phyloP scores from a whole-genome alignment of 2,329 filamentous ascomycete species.

The Trichoderma brevicompactum region DNA sequence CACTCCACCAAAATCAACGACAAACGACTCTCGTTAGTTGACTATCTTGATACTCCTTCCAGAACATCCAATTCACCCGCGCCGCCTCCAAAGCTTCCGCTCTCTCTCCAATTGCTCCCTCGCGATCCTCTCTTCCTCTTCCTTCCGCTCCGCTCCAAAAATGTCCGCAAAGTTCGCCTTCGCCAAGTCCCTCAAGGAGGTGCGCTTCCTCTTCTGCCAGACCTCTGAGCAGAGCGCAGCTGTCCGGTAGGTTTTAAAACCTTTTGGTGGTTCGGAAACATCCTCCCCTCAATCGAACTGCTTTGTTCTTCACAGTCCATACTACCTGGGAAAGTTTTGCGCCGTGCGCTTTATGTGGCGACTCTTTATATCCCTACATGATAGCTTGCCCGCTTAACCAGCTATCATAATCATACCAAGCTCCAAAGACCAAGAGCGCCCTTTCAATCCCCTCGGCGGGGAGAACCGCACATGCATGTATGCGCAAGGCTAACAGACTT shows the following conservation, averaged over 20 bases:
- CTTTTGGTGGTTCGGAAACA: background rate
- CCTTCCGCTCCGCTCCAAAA: slow-evolving; percentile 38
- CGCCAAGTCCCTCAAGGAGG: slow-evolving; percentile 84
- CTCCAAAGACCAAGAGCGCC: background rate
- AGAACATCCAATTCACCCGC: no score
- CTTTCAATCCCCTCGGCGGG: background rate
- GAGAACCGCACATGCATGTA: background rate
- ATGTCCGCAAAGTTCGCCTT: slow-evolving; percentile 97
- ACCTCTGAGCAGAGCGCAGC: slow-evolving; percentile 88
- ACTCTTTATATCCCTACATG: no score
- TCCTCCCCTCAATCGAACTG: background rate
- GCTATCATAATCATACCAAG: background rate
- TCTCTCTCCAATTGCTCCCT: background rate
- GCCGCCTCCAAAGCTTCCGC: no score
- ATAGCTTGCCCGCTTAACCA: no score
- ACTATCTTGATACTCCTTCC: no score
- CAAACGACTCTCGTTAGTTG: background rate
- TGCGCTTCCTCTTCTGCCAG: slow-evolving; percentile 97
- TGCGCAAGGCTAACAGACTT: slow-evolving; percentile 29
- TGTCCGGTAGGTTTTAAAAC: slow-evolving; percentile 66
- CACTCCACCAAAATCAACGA: slow-evolving; percentile 9
- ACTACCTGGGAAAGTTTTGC: no score
- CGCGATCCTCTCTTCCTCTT: background rate
- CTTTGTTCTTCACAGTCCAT: background rate
- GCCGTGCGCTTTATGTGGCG: no score